Evolutionary conservation across 2,329 filamentous ascomycete genomes (phyloP).

Genomic region (Sphaerostilbella broomeana): DNA sequence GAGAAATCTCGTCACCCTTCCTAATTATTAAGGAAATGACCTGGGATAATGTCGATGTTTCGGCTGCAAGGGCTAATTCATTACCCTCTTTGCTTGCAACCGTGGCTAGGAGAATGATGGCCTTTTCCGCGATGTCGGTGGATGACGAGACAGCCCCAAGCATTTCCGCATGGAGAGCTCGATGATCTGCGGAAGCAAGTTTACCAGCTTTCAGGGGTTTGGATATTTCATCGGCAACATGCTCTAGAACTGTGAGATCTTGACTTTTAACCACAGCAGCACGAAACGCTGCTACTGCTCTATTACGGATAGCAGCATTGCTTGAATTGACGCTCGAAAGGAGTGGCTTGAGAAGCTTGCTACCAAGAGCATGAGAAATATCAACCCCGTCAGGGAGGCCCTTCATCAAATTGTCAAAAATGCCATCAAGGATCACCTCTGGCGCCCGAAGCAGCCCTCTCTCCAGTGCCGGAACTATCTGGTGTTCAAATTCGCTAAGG

Average conservation of each 20-base stretch:
- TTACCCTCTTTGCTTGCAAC: slow-evolving; percentile 81
- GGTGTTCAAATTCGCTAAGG: slow-evolving; percentile 65
- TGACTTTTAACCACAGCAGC: slow-evolving; percentile 57
- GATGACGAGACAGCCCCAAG: slow-evolving; percentile 59
- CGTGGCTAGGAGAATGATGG: slow-evolving; percentile 59
- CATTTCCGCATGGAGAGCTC: slow-evolving; percentile 75
- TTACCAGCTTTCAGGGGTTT: slow-evolving; percentile 77
- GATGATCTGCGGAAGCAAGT: slow-evolving; percentile 76
- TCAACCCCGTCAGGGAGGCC: slow-evolving; percentile 67
- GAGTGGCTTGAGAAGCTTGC: slow-evolving; percentile 75
- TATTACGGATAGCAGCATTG: slow-evolving; percentile 69
- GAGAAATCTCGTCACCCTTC: slow-evolving; percentile 55
- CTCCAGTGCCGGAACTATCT: slow-evolving; percentile 75
- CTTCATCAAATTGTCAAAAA: slow-evolving; percentile 66
- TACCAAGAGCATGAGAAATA: slow-evolving; percentile 64
- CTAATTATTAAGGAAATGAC: slow-evolving; percentile 58
- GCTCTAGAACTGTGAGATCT: slow-evolving; percentile 52
- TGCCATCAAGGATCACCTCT: slow-evolving; percentile 76
- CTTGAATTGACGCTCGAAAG: slow-evolving; percentile 89
- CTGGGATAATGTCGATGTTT: slow-evolving; percentile 63
- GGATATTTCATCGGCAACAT: slow-evolving; percentile 71
- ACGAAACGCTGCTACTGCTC: slow-evolving; percentile 68
- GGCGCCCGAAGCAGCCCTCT: slow-evolving; percentile 84
- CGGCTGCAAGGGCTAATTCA: slow-evolving; percentile 70
- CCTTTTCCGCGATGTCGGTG: slow-evolving; percentile 55